Evolutionary conservation across 345 rosid genomes (phyloP).

Genomic region (Rhodomyrtus tomentosa): DNA sequence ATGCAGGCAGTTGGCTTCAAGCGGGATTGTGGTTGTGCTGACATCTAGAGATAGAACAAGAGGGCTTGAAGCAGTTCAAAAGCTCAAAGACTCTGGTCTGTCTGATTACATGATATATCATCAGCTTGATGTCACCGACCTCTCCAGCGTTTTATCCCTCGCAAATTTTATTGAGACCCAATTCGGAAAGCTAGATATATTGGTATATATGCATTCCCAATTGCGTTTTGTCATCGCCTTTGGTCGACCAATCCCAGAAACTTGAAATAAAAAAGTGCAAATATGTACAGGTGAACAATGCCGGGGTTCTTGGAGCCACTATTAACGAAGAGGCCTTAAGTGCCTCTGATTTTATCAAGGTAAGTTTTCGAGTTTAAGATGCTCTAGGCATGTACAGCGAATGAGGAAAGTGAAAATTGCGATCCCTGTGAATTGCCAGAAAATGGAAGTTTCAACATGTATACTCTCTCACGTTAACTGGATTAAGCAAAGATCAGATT

Average conservation of each 20-base stretch:
- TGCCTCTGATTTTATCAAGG: constrained; percentile 2
- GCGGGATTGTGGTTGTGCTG: constrained; percentile 10
- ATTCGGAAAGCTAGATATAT: constrained; percentile 15
- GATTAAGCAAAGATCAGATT: neutral
- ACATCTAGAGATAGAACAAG: constrained; percentile 21
- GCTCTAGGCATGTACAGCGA: neutral
- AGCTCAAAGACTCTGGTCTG: constrained; percentile 1
- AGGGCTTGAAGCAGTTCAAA: constrained; percentile 17
- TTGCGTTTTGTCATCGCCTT: neutral
- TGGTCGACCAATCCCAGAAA: neutral
- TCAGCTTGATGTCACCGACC: constrained; percentile 12
- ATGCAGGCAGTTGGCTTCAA: constrained; percentile 14
- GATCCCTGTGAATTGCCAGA: neutral
- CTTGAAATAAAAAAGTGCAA: neutral
- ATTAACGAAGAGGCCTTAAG: neutral
- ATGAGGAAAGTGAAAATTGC: neutral
- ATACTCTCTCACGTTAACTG: neutral
- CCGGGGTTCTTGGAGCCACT: constrained; percentile 7
- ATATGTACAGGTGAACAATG: constrained; percentile 15
- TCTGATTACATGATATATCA: constrained; percentile 7
- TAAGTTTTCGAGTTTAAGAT: neutral
- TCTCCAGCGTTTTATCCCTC: constrained; percentile 9
- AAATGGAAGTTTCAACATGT: neutral
- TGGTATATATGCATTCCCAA: neutral
- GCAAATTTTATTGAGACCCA: constrained; percentile 6